Percentiles rank a stretch among this genome's conserved stretches.
These are phyloP conservation scores for Talaromyces sp. DNA, from an alignment of 2,329 filamentous ascomycete species.

Conservation along the genomic window DNA sequence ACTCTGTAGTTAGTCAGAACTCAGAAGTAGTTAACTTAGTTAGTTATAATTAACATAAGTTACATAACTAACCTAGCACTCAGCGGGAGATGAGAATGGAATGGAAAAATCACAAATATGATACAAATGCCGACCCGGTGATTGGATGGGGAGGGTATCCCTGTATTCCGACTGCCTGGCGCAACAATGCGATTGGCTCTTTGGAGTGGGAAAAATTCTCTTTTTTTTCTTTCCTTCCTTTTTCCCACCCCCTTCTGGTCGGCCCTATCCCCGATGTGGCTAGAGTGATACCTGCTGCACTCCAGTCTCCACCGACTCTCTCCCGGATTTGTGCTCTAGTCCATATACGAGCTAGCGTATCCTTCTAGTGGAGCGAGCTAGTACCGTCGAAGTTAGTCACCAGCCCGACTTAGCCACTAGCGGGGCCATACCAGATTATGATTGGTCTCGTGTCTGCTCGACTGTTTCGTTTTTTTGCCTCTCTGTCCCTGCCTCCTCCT, in stretches of 20 bases:
- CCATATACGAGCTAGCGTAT: background rate
- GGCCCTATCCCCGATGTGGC: background rate
- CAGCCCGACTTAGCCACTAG: background rate
- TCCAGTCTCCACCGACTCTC: slow-evolving; percentile 3
- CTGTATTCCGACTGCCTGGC: slow-evolving; percentile 8
- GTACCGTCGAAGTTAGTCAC: too few relatives aligned
- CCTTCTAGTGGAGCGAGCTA: background rate
- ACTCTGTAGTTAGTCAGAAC: too few relatives aligned
- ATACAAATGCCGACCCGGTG: background rate
- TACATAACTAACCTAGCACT: too few relatives aligned
- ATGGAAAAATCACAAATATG: background rate
- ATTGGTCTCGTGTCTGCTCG: background rate
- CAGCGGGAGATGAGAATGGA: background rate
- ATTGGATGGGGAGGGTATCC: slow-evolving; percentile 14
- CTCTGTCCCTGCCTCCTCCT: background rate
- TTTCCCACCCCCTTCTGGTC: background rate
- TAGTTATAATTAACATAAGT: too few relatives aligned
- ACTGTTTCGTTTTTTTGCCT: background rate
- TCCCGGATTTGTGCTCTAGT: background rate
- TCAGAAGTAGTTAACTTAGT: too few relatives aligned
- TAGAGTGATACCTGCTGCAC: slow-evolving; percentile 9
- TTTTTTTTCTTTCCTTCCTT: background rate
- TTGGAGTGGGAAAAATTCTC: background rate
- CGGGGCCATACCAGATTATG: background rate
- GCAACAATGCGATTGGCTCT: background rate